These are phyloP conservation scores for Trichoderma citrinoviride DNA, from an alignment of 2,329 filamentous ascomycete species.

Conservation along the genomic window DNA sequence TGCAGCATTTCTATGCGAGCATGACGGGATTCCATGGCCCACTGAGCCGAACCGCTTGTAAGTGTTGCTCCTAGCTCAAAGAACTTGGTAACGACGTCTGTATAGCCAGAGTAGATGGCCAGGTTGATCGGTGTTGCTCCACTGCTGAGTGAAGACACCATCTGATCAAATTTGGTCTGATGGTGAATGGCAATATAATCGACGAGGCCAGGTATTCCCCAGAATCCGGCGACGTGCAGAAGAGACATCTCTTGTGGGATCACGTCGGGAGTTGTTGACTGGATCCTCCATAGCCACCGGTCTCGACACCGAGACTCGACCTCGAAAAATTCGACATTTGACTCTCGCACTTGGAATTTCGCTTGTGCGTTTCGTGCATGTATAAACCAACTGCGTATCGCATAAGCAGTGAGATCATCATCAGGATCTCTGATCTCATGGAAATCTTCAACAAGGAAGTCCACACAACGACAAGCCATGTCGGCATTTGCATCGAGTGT, in stretches of 20 bases:
- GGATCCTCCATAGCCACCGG: background rate
- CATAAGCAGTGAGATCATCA: constrained; percentile 2
- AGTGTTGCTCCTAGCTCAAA: background rate
- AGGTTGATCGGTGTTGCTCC: too few relatives aligned
- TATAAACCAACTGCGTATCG: constrained; percentile 4
- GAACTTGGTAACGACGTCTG: too few relatives aligned
- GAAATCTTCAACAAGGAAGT: background rate
- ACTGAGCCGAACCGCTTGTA: background rate
- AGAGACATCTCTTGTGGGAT: background rate
- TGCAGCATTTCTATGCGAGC: background rate
- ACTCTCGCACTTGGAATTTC: constrained; percentile 1
- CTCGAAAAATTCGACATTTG: constrained; percentile 16
- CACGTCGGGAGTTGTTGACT: too few relatives aligned
- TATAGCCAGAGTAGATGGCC: too few relatives aligned
- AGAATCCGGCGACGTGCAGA: constrained; percentile 21
- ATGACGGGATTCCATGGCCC: too few relatives aligned
- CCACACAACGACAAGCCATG: constrained; percentile 1
- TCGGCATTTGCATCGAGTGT: background rate
- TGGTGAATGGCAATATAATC: background rate
- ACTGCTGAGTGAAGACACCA: too few relatives aligned
- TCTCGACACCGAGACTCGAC: constrained; percentile 10
- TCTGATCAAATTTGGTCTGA: too few relatives aligned
- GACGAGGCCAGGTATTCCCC: constrained; percentile 17
- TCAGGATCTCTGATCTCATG: background rate
- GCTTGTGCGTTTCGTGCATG: constrained; percentile 18